A percentile compares a stretch with the other conserved stretches of the same genome.
These are phyloP conservation scores for Trichophyton verrucosum DNA, from an alignment of 2,329 filamentous ascomycete species.

Conservation along the genomic window DNA sequence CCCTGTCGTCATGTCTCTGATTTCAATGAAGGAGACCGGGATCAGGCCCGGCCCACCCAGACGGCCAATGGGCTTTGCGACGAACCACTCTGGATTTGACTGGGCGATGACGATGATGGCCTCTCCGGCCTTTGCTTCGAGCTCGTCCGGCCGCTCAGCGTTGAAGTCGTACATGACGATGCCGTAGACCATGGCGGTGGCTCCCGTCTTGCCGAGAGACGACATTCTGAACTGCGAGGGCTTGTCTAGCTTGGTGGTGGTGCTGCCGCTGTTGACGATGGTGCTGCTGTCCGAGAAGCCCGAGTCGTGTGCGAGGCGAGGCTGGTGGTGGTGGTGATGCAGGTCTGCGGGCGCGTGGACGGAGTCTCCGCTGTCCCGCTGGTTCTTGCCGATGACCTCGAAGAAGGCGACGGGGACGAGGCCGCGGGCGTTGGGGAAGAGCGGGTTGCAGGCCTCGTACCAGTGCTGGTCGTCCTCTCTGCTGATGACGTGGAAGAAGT, in stretches of 20 bases:
- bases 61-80: conserved; percentile 95
- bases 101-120: conserved; percentile 97
- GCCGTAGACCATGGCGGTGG: conserved; percentile 85
- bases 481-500: conserved; percentile 96
- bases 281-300: conserved; percentile 59
- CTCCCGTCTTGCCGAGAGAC: conserved; percentile 37
- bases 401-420: conserved; percentile 92
- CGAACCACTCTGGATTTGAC: conserved; percentile 98
- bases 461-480: conserved; percentile 89
- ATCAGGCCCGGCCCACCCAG: conserved; percentile 93
- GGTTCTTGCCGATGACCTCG: conserved; percentile 80
- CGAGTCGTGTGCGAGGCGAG: conserved; percentile 69
- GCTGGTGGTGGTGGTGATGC: conserved; percentile 15
- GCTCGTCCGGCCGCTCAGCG: conserved; percentile 86
- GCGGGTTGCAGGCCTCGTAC: conserved; percentile 97
- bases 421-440: conserved; percentile 68
- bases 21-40: conserved; percentile 91
- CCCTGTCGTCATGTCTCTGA: conserved; percentile 83
- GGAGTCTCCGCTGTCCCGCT: conserved; percentile 72
- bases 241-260: conserved; percentile 24
- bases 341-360: conserved; percentile 35
- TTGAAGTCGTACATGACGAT: conserved; percentile 96
- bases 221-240: conserved; percentile 30
- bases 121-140: conserved; percentile 89
- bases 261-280: conserved; percentile 14